These are phyloP conservation scores for Dichotomopilus funicola DNA, from an alignment of 2,329 filamentous ascomycete genomes.

Conservation along the genomic window DNA sequence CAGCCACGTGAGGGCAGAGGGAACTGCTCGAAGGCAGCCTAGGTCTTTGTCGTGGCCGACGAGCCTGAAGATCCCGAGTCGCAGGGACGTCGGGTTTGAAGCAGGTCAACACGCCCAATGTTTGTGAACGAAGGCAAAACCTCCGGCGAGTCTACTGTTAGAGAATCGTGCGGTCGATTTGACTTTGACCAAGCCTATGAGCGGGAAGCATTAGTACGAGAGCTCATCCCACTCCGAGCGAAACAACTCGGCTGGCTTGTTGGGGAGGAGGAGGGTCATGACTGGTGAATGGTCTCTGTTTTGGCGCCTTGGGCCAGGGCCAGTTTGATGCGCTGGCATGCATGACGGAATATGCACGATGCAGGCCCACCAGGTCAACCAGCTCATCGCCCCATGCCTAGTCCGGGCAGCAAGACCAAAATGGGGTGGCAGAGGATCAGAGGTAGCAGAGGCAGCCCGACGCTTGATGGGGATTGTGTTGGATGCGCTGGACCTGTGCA, in stretches of 20 bases:
- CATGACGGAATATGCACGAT: constrained; percentile 54
- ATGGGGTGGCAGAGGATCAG: constrained; percentile 6
- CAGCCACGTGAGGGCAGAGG: constrained; percentile 39
- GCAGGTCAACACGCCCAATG: constrained; percentile 25
- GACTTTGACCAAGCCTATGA: constrained; percentile 27
- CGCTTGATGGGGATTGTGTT: constrained; percentile 1
- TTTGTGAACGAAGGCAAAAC: constrained; percentile 13
- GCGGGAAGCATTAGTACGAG: constrained; percentile 35
- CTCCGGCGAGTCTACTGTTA: background rate
- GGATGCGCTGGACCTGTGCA: constrained; percentile 4
- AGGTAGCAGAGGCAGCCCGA: constrained; percentile 2
- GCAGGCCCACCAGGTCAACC: constrained; percentile 40
- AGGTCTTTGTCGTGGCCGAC: constrained; percentile 23
- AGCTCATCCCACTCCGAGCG: constrained; percentile 38
- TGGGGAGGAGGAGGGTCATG: constrained; percentile 26
- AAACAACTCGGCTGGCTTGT: constrained; percentile 29
- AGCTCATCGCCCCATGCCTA: constrained; percentile 33
- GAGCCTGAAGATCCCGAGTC: constrained; percentile 16
- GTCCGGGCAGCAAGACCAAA: constrained; percentile 21
- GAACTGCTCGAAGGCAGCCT: constrained; percentile 2
- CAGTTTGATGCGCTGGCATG: constrained; percentile 50
- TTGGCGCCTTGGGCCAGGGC: constrained; percentile 38
- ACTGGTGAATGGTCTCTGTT: constrained; percentile 28
- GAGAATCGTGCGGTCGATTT: constrained; percentile 1
- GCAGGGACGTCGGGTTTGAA: background rate